Conservation (phyloP, 768 basidiomycete genomes). For the Boletus sensibilis region DNA sequence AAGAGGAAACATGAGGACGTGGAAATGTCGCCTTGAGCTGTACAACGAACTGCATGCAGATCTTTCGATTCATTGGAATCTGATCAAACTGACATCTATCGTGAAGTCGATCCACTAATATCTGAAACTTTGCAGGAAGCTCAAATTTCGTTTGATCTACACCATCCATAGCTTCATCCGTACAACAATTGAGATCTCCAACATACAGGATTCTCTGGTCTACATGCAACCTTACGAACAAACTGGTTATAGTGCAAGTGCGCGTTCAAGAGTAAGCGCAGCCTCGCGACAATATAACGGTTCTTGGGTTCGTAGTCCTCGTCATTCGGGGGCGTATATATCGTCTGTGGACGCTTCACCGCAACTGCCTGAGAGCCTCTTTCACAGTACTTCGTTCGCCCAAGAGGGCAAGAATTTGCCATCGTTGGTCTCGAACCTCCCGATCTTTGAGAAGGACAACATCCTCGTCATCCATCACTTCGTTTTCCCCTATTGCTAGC, state of each 20-base stretch:
- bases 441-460: constrained; percentile 55
- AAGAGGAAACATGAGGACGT: constrained; percentile 19
- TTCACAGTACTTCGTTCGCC: constrained; percentile 71
- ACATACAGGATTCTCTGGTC: background rate
- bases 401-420: constrained; percentile 77
- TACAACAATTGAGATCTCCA: background rate
- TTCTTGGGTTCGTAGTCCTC: background rate
- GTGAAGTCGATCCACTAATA: background rate
- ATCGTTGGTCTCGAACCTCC: constrained; percentile 65
- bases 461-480: constrained; percentile 46
- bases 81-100: background rate
- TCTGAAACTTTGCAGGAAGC: background rate
- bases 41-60: background rate
- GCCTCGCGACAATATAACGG: background rate
- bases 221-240: background rate
- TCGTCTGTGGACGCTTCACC: constrained; percentile 14
- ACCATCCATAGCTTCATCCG: background rate
- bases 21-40: constrained; percentile 26
- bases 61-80: background rate
- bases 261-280: background rate
- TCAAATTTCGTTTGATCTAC: background rate
- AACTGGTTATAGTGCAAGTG: background rate
- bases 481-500: constrained; percentile 56
- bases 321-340: background rate
- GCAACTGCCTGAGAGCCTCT: constrained; percentile 48